Conservation (phyloP, 2,329 filamentous ascomycete genomes). For the Pseudofabraea citricarpa region DNA sequence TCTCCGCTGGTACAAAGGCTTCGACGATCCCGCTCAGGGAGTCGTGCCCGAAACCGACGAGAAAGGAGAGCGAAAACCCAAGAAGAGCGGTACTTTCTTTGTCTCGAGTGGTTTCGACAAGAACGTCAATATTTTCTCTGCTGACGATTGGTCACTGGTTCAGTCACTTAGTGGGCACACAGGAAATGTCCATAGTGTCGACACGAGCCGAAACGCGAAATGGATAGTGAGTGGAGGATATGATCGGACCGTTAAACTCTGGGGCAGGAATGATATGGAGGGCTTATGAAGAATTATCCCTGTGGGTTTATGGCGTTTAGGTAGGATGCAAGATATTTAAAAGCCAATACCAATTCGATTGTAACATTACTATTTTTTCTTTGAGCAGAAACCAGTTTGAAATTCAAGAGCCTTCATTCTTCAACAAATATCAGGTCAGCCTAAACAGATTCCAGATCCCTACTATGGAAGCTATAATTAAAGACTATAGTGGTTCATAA, state of each 20-base stretch:
- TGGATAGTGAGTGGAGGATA: conserved; percentile 96
- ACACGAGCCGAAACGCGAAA: conserved; percentile 77
- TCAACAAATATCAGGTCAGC: too few relatives aligned
- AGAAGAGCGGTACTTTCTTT: conserved; percentile 88
- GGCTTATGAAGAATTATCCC: too few relatives aligned
- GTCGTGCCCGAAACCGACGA: conserved; percentile 55
- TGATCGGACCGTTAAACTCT: conserved; percentile 92
- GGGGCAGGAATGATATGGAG: conserved; percentile 78
- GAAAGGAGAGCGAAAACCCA: conserved; percentile 64
- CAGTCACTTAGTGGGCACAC: conserved; percentile 88
- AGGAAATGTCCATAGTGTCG: conserved; percentile 85
- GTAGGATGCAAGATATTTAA: neutral
- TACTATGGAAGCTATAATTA: too few relatives aligned
- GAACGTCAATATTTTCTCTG: conserved; percentile 92
- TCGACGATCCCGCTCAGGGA: conserved; percentile 66
- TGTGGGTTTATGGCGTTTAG: neutral
- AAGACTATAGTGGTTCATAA: too few relatives aligned
- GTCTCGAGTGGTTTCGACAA: conserved; percentile 89
- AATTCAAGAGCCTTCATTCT: too few relatives aligned
- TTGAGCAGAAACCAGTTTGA: too few relatives aligned
- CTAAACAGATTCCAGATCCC: too few relatives aligned
- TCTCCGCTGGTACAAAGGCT: conserved; percentile 87
- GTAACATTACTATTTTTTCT: neutral
- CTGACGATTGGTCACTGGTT: conserved; percentile 89
- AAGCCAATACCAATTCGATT: neutral